Evolutionary conservation across 2,329 filamentous ascomycete genomes (phyloP), one percentile per base, ranked within the genome.

Genomic region (Tolypocladium ovalisporum): DNA sequence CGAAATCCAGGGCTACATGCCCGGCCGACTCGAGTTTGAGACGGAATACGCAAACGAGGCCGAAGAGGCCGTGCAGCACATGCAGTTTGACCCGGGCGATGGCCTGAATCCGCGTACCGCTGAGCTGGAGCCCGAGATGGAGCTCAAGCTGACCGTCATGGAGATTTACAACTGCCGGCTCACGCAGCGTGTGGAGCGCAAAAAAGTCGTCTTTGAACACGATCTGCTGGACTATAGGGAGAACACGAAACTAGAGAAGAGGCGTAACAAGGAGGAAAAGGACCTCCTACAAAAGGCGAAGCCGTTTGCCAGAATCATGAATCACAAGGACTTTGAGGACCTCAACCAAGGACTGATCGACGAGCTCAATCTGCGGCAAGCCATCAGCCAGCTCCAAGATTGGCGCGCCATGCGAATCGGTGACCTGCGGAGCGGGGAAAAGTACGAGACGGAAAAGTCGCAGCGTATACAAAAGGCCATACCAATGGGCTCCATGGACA

Each of bases 1-100:
- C 76, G 94, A 99, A 73, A 94, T 99, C 40, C 91, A 97, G 72
- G 94, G 94, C 3, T 99, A 96, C 71, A 99, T 99, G 94, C 94
- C 94, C 3, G 94, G 94, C 51, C 90, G 94, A 44, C 74, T 99
- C 62, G 94, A 99, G 68, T 99, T 99, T 62, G 94, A 99, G 77
- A 97, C 90, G 0, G 94, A 99, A 67, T 94, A 96, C 69, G 89
- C 93, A 67, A 99, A 99, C 67, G 94, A 99, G 67, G 94, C 94
- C 1, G 94, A 99, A 75, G 95, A 97, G 73, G 93, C 93, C 0
- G 94, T 99, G 2, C 94, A 99, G 70, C 86, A 96, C 62, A 97
- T 99, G 92, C 89, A 95, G 62, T 99, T 99, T 67, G 93, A 97
- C 58, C 93, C 94, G 0, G 94, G 94, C 32, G 93, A 97, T 73